Conservation (phyloP, 2,329 filamentous ascomycete species). For the Scedosporium boydii region DNA sequence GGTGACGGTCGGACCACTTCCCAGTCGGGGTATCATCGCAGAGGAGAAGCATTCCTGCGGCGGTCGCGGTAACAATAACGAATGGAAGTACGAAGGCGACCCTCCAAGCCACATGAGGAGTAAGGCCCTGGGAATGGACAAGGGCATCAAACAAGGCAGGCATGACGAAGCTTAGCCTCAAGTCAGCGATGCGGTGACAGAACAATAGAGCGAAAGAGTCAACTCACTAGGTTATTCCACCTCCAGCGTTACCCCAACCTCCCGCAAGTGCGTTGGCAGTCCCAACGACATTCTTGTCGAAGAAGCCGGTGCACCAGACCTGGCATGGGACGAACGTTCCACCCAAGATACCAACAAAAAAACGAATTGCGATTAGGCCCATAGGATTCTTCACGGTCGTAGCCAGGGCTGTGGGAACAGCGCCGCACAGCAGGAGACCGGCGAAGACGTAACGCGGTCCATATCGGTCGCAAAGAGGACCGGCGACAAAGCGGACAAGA, state of each 20-base stretch:
- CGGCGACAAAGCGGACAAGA: conserved; percentile 66
- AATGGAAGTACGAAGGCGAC: conserved; percentile 79
- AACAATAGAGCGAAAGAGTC: background rate
- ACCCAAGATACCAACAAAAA: conserved; percentile 74
- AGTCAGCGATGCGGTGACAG: background rate
- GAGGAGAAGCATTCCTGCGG: conserved; percentile 55
- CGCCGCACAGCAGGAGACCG: conserved; percentile 63
- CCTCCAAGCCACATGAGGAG: conserved; percentile 66
- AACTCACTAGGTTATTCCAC: conserved; percentile 57
- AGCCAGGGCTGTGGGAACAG: conserved; percentile 73
- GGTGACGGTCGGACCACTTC: conserved; percentile 57
- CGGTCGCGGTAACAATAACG: conserved; percentile 56
- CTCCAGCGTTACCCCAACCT: conserved; percentile 79
- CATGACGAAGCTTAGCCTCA: conserved; percentile 3
- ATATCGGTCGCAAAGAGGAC: conserved; percentile 76
- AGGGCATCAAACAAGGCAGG: conserved; percentile 79
- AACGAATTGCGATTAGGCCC: conserved; percentile 63
- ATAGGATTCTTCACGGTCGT: conserved; percentile 57
- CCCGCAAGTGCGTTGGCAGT: conserved; percentile 79
- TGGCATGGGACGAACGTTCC: conserved; percentile 78
- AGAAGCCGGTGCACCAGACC: conserved; percentile 89
- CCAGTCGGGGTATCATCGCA: conserved; percentile 79
- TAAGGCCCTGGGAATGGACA: conserved; percentile 46
- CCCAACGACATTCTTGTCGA: conserved; percentile 84
- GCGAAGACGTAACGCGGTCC: conserved; percentile 76